phyloP scores from a whole-genome alignment of 305 asterid species.

The Galium porrigens region DNA sequence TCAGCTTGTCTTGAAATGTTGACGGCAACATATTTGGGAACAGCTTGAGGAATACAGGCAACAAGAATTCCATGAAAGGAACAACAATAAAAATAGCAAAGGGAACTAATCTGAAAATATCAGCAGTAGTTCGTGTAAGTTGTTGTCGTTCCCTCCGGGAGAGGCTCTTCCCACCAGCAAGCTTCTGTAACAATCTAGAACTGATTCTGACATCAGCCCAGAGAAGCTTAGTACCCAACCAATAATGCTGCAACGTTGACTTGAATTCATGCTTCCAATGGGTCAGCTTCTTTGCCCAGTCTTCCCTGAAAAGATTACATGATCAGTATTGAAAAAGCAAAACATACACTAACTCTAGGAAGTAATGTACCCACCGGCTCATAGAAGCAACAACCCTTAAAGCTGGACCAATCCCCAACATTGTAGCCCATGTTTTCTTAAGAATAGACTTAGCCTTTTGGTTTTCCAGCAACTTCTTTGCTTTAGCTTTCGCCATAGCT shows the following conservation, averaged over 20 bases:
- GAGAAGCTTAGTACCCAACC: constrained; percentile 82
- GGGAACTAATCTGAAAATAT: constrained; percentile 93
- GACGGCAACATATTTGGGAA: constrained; percentile 97
- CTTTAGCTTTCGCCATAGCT: constrained; percentile 78
- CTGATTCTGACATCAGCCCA: constrained; percentile 90
- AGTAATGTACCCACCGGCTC: constrained; percentile 45
- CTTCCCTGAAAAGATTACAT: constrained; percentile 44
- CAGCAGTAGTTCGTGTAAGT: constrained; percentile 88
- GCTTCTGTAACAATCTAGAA: constrained; percentile 65
- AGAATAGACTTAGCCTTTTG: constrained; percentile 32
- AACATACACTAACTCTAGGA: not conserved
- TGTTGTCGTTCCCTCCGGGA: constrained; percentile 97
- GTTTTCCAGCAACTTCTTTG: constrained; percentile 49
- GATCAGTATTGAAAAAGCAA: not conserved
- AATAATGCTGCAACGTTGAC: constrained; percentile 81
- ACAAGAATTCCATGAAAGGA: constrained; percentile 90
- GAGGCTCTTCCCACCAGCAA: constrained; percentile 74
- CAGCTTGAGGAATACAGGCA: constrained; percentile 70
- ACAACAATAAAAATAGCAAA: constrained; percentile 81
- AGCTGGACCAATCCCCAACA: constrained; percentile 70
- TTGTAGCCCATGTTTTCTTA: constrained; percentile 41
- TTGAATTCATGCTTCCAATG: constrained; percentile 78
- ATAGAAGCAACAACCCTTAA: constrained; percentile 55
- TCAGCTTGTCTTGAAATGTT: constrained; percentile 98
- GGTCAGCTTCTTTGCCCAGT: constrained; percentile 65